Base-by-base conservation (phyloP, 305 asterid genomes). In the Plantago rigida region DNA sequence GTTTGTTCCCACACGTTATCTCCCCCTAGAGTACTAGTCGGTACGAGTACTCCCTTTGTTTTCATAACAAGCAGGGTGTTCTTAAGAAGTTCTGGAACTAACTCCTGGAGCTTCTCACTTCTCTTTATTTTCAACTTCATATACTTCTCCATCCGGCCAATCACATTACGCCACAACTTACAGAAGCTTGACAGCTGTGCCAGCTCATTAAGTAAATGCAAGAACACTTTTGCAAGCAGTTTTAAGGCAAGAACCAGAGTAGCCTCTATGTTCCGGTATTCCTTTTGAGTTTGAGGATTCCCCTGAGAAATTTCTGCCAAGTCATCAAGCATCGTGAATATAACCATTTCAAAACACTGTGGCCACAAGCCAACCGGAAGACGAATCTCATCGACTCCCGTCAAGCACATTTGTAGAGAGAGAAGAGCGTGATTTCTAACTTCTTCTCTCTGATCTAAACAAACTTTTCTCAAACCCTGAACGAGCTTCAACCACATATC, bases 401-500 rank as follows among this genome's bases (percentile, higher is more conserved):
- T 84, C 74, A 87, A 77, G 79, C 96, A 90, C 77, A 56, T 74
- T 68, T 87, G 92, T 46, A 90, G 65, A 19, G 96, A 87, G 39
- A 75, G 65, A 65, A 90, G 89, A 50, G 97, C 86, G 17, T 90
- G 97, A 77, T 85, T 90, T 73, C 97, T 74, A 49, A 90, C 96
- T 77, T 90, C 97, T 77, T 88, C 96, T 69, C 97, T 78, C 80
- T 87, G 97, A 66, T 90, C 96, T 71, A 90, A 75, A 77, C 97
- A 90, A 47, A 87, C 92, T 69, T 90, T 90, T 70, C 95, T 79
- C 69, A 90, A 67, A 17, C 83, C 96, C 86, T 90, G 97, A 39
- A 78, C 85, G 59, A 90, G 96, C 84, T 85, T 81, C 77, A 90
- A 77, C 97, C 97, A 87, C 96, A 90, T 85, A 73, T 90, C 96